Percentiles rank a stretch among this genome's conserved stretches.
phyloP scores from a whole-genome alignment of 2,329 filamentous ascomycete species.

The Sporothrix variecibatus region DNA sequence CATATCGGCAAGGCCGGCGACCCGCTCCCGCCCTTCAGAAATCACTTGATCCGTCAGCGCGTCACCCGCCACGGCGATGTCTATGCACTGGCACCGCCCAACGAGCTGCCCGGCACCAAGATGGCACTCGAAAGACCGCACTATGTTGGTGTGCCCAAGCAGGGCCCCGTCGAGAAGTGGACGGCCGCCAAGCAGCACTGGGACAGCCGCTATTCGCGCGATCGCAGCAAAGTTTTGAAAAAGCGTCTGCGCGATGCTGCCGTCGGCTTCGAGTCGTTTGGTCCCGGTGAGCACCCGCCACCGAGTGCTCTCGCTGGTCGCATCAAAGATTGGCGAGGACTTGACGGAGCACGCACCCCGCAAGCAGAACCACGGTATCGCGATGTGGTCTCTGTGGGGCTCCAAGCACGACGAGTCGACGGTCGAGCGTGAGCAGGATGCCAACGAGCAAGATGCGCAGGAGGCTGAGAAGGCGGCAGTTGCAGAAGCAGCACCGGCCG shows the following conservation, averaged over 20 bases:
- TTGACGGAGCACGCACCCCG: conserved; percentile 55
- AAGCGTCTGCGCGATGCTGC: conserved; percentile 71
- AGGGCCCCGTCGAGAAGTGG: conserved; percentile 80
- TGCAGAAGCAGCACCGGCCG: conserved; percentile 37
- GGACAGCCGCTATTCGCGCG: conserved; percentile 70
- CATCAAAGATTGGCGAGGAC: conserved; percentile 53
- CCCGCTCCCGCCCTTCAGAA: conserved; percentile 73
- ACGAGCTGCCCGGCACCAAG: conserved; percentile 65
- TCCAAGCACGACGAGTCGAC: conserved; percentile 84
- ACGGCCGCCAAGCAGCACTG: conserved; percentile 70
- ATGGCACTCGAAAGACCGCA: conserved; percentile 59
- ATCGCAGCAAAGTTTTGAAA: conserved; percentile 72
- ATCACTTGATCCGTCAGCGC: conserved; percentile 90
- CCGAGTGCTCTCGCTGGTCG: conserved; percentile 80
- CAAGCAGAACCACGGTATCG: conserved; percentile 67
- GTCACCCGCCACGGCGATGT: conserved; percentile 78
- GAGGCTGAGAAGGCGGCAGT: conserved; percentile 32
- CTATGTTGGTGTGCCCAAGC: conserved; percentile 77
- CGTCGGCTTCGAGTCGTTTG: conserved; percentile 70
- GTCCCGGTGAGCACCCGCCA: conserved; percentile 73
- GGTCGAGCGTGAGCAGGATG: conserved; percentile 57
- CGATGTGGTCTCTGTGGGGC: conserved; percentile 84
- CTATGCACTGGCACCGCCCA: conserved; percentile 64
- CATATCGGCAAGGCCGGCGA: conserved; percentile 80
- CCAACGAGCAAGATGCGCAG: conserved; percentile 45